Conservation (phyloP, 2,329 filamentous ascomycete genomes). For the Talaromyces sp. region DNA sequence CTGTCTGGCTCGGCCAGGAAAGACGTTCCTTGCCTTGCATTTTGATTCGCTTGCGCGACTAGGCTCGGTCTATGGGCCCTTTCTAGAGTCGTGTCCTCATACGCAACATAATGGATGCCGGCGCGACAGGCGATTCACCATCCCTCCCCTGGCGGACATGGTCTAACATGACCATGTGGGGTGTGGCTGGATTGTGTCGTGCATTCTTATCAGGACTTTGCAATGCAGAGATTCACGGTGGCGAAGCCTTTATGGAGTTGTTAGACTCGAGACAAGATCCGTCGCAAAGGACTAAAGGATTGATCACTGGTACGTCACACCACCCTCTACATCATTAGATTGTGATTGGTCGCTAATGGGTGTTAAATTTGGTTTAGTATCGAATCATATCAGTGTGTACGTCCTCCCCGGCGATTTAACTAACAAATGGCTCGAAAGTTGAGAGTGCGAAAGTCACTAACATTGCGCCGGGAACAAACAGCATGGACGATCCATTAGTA, state of each 20-base stretch:
- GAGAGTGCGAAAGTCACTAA: conserved; percentile 28
- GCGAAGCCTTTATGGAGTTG: conserved; percentile 73
- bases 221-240: conserved; percentile 72
- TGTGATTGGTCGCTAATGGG: conserved; percentile 7
- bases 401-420: conserved; percentile 48
- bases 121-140: conserved; percentile 47
- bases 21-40: conserved; percentile 7
- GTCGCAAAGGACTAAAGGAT: conserved; percentile 68
- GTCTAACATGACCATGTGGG: conserved; percentile 74
- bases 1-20: conserved; percentile 5
- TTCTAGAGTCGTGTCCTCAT: conserved; percentile 22
- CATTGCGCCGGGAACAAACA: conserved; percentile 45
- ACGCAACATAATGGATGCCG: conserved; percentile 41
- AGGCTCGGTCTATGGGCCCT: conserved; percentile 26
- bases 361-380: conserved; percentile 59
- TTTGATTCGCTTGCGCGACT: not conserved
- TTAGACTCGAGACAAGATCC: conserved; percentile 73
- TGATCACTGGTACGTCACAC: conserved; percentile 72
- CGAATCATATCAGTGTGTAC: conserved; percentile 87
- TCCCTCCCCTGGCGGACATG: conserved; percentile 65
- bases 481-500: conserved; percentile 89
- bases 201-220: conserved; percentile 76
- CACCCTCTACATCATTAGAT: not conserved
- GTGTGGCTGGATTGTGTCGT: conserved; percentile 70
- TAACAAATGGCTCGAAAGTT: conserved; percentile 18